phyloP scores from a whole-genome alignment of 768 basidiomycete species.

The Boletales sp. region DNA sequence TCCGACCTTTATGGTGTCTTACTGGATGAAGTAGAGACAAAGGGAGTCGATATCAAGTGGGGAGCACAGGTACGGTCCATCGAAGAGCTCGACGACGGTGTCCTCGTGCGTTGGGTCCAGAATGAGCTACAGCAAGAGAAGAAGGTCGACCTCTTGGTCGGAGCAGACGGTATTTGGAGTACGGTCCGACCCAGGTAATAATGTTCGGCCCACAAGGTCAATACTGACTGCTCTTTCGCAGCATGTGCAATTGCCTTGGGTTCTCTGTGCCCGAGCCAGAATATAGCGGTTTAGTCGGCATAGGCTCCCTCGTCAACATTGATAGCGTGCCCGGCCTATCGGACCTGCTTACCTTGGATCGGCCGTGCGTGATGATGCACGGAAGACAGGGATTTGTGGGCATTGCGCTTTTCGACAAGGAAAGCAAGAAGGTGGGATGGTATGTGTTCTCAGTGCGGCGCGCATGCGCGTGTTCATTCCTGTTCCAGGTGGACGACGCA shows the following conservation, averaged over 20 bases:
- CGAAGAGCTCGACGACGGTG: constrained; percentile 22
- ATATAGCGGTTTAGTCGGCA: constrained; percentile 28
- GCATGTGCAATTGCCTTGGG: constrained; percentile 22
- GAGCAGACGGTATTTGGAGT: constrained; percentile 33
- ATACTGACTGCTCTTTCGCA: constrained; percentile 7
- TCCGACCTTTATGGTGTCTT: constrained; percentile 31
- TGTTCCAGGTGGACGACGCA: constrained; percentile 27
- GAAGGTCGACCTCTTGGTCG: constrained; percentile 29
- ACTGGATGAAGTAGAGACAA: constrained; percentile 25
- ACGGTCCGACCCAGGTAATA: constrained; percentile 21
- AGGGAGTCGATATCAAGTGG: constrained; percentile 19
- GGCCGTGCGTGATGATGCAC: constrained; percentile 28
- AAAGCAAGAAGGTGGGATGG: constrained; percentile 23
- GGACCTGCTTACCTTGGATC: constrained; percentile 15
- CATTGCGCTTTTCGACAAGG: constrained; percentile 25
- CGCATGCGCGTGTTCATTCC: neutral
- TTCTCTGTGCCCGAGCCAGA: constrained; percentile 18
- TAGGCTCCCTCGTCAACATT: constrained; percentile 17
- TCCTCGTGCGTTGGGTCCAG: constrained; percentile 26
- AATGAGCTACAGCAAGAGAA: constrained; percentile 15
- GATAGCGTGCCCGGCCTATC: constrained; percentile 21
- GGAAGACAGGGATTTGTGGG: constrained; percentile 26
- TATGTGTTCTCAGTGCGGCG: constrained; percentile 2
- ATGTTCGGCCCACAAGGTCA: neutral
- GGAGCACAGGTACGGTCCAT: constrained; percentile 19